Conservation (phyloP, 495 filamentous ascomycete genomes). For the Lepraria neglecta region DNA sequence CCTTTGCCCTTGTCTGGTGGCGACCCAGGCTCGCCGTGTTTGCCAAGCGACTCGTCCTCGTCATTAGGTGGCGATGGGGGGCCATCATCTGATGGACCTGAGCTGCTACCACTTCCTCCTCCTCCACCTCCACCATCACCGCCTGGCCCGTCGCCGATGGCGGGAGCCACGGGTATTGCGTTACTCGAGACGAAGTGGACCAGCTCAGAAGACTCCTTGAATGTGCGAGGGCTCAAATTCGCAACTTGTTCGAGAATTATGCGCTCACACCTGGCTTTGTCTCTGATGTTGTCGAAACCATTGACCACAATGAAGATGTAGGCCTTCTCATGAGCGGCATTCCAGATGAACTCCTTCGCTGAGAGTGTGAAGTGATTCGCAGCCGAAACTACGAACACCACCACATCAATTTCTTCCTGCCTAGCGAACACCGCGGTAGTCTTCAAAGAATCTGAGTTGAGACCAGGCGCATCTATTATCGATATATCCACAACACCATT, state of each 20-base stretch:
- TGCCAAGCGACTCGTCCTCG: conserved; percentile 38
- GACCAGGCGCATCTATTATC: conserved; percentile 89
- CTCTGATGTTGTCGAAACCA: conserved; percentile 86
- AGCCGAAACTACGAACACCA: conserved; percentile 95
- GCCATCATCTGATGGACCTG: conserved; percentile 44
- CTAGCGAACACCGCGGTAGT: conserved; percentile 94
- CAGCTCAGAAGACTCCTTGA: conserved; percentile 85
- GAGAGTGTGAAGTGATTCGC: conserved; percentile 96
- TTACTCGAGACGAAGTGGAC: conserved; percentile 98
- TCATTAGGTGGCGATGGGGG: conserved; percentile 44
- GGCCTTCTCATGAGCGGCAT: conserved; percentile 91
- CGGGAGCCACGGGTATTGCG: conserved; percentile 67
- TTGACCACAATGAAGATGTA: conserved; percentile 99
- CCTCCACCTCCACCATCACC: conserved; percentile 46
- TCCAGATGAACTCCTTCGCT: conserved; percentile 93
- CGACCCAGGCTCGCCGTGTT: conserved; percentile 42
- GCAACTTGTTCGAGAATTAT: conserved; percentile 87
- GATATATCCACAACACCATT: conserved; percentile 98
- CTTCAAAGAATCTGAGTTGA: conserved; percentile 93
- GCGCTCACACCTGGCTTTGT: conserved; percentile 80
- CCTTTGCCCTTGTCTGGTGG: conserved; percentile 72
- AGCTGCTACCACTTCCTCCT: conserved; percentile 53
- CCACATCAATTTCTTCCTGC: conserved; percentile 97
- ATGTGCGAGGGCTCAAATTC: conserved; percentile 77
- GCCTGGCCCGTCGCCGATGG: conserved; percentile 44